These are phyloP conservation scores for Hanseniaspora hatyaiensis DNA, from an alignment of 805 yeast genomes.

Conservation along the genomic window DNA sequence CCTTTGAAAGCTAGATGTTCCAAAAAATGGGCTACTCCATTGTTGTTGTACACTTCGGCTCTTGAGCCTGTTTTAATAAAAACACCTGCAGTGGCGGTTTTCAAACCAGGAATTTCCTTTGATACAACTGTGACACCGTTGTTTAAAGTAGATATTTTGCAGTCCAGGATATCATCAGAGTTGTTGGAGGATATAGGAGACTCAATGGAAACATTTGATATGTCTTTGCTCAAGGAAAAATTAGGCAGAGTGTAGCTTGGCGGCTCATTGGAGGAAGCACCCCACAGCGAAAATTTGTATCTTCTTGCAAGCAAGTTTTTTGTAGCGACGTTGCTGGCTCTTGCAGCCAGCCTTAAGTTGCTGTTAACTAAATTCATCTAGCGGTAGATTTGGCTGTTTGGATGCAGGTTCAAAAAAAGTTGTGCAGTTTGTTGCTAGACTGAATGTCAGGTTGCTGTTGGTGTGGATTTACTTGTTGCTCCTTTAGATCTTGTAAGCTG, in stretches of 20 bases:
- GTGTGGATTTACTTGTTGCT: no score
- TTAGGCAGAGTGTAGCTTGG: slow-evolving; percentile 3
- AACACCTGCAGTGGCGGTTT: slow-evolving; percentile 94
- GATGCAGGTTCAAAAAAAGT: no score
- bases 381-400: no score
- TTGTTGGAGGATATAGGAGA: slow-evolving; percentile 7
- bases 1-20: slow-evolving; percentile 97
- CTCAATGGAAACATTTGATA: slow-evolving; percentile 1
- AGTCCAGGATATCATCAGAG: slow-evolving; percentile 7
- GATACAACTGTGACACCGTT: slow-evolving; percentile 94
- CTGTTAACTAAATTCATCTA: neutral
- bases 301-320: neutral
- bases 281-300: neutral
- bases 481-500: no score
- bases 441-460: no score
- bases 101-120: slow-evolving; percentile 72
- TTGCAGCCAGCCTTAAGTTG: neutral
- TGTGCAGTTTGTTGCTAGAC: no score
- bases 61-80: slow-evolving; percentile 98
- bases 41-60: slow-evolving; percentile 72
- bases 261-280: neutral
- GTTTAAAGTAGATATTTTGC: slow-evolving; percentile 56
- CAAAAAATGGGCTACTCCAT: slow-evolving; percentile 94
- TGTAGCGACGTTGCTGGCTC: neutral
- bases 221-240: slow-evolving; percentile 1